Percentiles rank a stretch among this genome's conserved stretches.
Evolutionary conservation across 805 yeast species (phyloP).

Genomic region (Diddensiella transvaalensis): DNA sequence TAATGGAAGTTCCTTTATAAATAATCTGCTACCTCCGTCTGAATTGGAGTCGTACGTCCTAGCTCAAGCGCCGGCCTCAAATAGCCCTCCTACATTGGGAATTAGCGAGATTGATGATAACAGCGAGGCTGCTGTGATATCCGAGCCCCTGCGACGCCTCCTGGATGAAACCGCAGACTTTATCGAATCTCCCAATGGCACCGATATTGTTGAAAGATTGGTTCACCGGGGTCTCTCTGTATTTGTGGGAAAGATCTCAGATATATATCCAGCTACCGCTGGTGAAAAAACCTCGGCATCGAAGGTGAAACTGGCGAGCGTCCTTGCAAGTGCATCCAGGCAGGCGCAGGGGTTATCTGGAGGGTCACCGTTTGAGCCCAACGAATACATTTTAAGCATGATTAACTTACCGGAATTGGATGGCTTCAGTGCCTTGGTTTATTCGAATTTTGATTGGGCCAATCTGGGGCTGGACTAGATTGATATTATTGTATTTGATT

Average conservation of each 20-base stretch:
- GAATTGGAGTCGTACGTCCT: constrained; percentile 52
- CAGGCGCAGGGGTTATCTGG: constrained; percentile 57
- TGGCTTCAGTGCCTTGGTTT: constrained; percentile 85
- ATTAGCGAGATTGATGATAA: constrained; percentile 19
- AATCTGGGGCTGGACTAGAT: constrained; percentile 8
- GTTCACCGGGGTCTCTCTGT: constrained; percentile 44
- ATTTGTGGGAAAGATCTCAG: constrained; percentile 40
- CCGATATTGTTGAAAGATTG: constrained; percentile 37
- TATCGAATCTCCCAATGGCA: constrained; percentile 39
- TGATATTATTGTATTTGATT: not conserved
- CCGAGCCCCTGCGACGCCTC: constrained; percentile 31
- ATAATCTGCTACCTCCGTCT: constrained; percentile 47
- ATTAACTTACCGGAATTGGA: constrained; percentile 62
- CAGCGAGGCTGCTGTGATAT: constrained; percentile 22
- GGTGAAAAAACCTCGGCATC: not conserved
- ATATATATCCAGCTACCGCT: constrained; percentile 22
- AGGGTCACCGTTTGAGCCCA: constrained; percentile 37
- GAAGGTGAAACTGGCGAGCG: constrained; percentile 54
- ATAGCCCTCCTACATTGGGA: not conserved
- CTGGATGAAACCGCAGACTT: constrained; percentile 45
- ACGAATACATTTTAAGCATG: constrained; percentile 46
- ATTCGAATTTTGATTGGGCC: constrained; percentile 59
- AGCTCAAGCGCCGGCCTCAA: constrained; percentile 42
- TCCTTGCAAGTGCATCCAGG: constrained; percentile 63
- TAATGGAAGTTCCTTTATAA: constrained; percentile 23